Percentiles rank a stretch among this genome's conserved stretches.
Evolutionary conservation across 257 asterid species (phyloP).

Genomic region (Nicotiana obtusifolia): DNA sequence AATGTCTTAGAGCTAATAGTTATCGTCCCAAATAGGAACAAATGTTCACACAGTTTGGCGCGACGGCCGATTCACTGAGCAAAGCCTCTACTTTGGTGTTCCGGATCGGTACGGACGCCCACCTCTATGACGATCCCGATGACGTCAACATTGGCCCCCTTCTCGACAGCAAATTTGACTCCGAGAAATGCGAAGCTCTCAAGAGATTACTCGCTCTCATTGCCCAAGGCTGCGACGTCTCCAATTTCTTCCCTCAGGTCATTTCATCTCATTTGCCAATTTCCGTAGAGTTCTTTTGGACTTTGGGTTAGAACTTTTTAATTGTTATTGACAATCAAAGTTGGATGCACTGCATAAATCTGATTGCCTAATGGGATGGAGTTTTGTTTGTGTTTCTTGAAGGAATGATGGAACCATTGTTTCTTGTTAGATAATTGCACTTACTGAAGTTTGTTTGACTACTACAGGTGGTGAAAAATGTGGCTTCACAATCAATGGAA

Average conservation of each 20-base stretch:
- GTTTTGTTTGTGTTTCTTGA: too few species aligned
- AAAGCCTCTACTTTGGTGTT: conserved; percentile 90
- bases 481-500: conserved; percentile 83
- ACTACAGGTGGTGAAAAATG: conserved; percentile 88
- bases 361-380: too few species aligned
- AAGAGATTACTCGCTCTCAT: conserved; percentile 91
- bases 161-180: conserved; percentile 91
- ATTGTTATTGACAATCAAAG: too few species aligned
- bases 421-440: neutral
- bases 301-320: too few species aligned
- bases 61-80: conserved; percentile 87
- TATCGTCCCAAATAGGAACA: neutral
- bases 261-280: neutral
- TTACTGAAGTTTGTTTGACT: conserved; percentile 3
- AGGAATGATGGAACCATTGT: too few species aligned
- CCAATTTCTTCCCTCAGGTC: conserved; percentile 89
- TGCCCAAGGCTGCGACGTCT: conserved; percentile 85
- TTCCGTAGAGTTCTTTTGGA: too few species aligned
- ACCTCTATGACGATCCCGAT: conserved; percentile 93
- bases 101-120: conserved; percentile 94
- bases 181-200: conserved; percentile 92
- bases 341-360: too few species aligned
- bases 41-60: conserved; percentile 79
- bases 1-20: too few species aligned
- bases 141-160: conserved; percentile 85